These are phyloP conservation scores for Lonicera japonica DNA, from an alignment of 129 eudicot genomes.

Conservation along the genomic window DNA sequence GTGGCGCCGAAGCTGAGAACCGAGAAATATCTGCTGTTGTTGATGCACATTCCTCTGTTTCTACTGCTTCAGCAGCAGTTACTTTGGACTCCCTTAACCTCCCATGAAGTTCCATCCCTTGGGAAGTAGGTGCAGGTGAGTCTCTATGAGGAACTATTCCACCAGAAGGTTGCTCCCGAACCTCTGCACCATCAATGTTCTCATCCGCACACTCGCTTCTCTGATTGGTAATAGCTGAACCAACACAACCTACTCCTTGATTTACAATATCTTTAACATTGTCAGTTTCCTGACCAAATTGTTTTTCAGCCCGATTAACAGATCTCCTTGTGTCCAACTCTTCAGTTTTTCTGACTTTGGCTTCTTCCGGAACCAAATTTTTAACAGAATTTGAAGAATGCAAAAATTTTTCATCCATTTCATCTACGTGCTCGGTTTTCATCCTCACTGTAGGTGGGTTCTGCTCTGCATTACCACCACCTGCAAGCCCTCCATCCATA, in stretches of 20 bases:
- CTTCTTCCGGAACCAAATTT: neutral
- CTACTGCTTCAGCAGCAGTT: constrained; percentile 17
- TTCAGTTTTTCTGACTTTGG: neutral
- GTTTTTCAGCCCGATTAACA: neutral
- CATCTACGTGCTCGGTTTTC: neutral
- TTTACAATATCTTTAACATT: neutral
- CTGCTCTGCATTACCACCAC: neutral
- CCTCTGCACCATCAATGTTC: constrained; percentile 15
- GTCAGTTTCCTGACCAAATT: neutral
- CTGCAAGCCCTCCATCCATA: neutral
- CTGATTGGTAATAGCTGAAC: constrained; percentile 1
- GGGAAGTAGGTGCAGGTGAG: constrained; percentile 1
- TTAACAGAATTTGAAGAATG: neutral
- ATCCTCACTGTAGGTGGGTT: neutral
- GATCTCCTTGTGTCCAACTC: constrained; percentile 3
- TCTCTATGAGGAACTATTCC: constrained; percentile 3
- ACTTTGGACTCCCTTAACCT: constrained; percentile 10
- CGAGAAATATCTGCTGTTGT: constrained; percentile 7
- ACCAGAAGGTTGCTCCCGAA: neutral
- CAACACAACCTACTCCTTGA: neutral
- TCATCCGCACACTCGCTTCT: neutral
- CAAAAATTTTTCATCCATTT: neutral
- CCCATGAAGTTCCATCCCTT: constrained; percentile 5
- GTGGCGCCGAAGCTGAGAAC: constrained; percentile 15
- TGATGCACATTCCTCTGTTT: constrained; percentile 2